phyloP scores from a whole-genome alignment of 257 asterid genomes.

The Gentiana macrophylla region DNA sequence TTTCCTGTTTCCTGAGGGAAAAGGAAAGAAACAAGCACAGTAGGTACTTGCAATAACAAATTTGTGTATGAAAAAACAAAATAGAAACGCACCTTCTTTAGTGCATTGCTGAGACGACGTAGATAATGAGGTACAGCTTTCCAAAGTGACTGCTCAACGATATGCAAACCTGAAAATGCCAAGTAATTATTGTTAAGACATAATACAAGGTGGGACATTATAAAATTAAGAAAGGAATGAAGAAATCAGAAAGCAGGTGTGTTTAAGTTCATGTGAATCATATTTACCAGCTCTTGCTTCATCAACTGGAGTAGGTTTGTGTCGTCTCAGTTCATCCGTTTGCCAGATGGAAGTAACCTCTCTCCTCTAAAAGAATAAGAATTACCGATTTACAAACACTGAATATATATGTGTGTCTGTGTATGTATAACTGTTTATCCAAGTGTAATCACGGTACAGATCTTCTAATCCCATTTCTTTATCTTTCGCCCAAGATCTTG shows the following conservation, averaged over 20 bases:
- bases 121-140: conserved; percentile 95
- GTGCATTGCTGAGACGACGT: too few species aligned
- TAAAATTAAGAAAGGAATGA: conserved; percentile 2
- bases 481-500: conserved; percentile 77
- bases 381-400: conserved; percentile 3
- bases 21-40: too few species aligned
- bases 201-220: too few species aligned
- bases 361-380: conserved; percentile 56
- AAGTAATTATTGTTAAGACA: not conserved
- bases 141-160: conserved; percentile 98
- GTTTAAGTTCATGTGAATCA: too few species aligned
- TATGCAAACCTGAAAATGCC: conserved; percentile 64
- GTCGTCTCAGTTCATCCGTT: conserved; percentile 97
- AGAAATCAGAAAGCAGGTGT: too few species aligned
- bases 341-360: conserved; percentile 97
- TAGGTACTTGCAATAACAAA: too few species aligned
- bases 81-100: too few species aligned
- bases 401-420: not conserved
- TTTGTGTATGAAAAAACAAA: too few species aligned
- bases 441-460: too few species aligned
- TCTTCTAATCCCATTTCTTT: conserved; percentile 91
- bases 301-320: conserved; percentile 96
- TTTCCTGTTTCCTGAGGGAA: too few species aligned
- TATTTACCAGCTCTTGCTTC: conserved; percentile 96
- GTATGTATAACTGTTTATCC: conserved; percentile 16